A percentile compares a stretch with the other conserved stretches of the same genome.
These are phyloP conservation scores for Fagopyrum homotropicum DNA, from an alignment of 148 eudicot genomes.

Conservation along the genomic window DNA sequence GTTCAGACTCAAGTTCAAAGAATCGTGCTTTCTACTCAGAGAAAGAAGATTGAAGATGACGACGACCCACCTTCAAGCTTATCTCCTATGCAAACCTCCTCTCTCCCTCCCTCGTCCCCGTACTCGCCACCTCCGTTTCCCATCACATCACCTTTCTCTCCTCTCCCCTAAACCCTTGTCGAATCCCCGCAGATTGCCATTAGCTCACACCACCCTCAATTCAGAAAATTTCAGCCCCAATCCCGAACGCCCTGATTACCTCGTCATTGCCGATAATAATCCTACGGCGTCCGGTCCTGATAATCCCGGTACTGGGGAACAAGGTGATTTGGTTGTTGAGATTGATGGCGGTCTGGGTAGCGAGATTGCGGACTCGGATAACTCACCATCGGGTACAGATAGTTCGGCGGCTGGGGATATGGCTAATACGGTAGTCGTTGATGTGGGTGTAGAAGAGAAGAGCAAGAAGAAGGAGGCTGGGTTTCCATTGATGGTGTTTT, in stretches of 20 bases:
- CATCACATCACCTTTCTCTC: constrained; percentile 10
- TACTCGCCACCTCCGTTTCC: constrained; percentile 18
- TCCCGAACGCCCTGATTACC: constrained; percentile 22
- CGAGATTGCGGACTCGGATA: constrained; percentile 7
- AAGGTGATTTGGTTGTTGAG: background rate
- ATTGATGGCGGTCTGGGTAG: background rate
- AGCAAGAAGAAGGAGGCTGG: constrained; percentile 12
- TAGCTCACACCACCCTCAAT: constrained; percentile 27
- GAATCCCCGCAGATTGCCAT: constrained; percentile 17
- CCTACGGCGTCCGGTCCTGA: background rate
- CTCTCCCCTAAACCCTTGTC: constrained; percentile 13
- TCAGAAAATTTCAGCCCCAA: constrained; percentile 20
- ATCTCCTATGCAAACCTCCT: constrained; percentile 45
- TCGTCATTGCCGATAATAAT: constrained; percentile 8
- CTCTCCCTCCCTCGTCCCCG: constrained; percentile 15
- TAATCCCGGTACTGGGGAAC: background rate
- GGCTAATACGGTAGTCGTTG: constrained; percentile 9
- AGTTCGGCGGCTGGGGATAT: constrained; percentile 4
- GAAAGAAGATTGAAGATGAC: background rate
- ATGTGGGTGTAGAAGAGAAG: constrained; percentile 18
- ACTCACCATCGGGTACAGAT: constrained; percentile 12
- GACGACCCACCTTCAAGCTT: constrained; percentile 66
- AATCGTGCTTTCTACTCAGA: background rate
- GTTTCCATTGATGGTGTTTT: constrained; percentile 52
- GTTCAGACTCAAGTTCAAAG: background rate